A percentile compares a stretch with the other conserved stretches of the same genome.
Conservation (phyloP, 176 grass and related monocot species). For the Carex cristatella region DNA sequence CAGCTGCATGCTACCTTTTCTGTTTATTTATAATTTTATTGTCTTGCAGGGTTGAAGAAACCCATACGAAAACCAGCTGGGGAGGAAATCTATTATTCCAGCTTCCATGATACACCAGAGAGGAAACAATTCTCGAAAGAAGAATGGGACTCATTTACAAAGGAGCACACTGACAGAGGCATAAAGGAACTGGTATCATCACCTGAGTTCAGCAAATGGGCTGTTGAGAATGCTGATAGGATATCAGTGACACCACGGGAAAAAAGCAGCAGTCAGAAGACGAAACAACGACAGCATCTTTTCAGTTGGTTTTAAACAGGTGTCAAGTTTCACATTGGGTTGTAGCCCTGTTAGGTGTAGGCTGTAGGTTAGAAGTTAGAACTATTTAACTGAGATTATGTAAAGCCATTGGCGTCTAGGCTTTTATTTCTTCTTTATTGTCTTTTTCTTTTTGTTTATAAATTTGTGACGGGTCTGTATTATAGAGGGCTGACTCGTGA, state of each 20-base stretch:
- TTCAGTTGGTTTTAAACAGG: slow-evolving; percentile 47
- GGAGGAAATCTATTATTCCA: slow-evolving; percentile 61
- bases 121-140: slow-evolving; percentile 55
- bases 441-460: neutral
- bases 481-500: neutral
- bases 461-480: neutral
- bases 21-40: slow-evolving; percentile 22
- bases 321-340: neutral
- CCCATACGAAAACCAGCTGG: slow-evolving; percentile 1
- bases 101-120: slow-evolving; percentile 59
- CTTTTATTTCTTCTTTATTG: neutral
- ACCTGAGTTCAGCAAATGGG: slow-evolving; percentile 79
- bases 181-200: slow-evolving; percentile 62
- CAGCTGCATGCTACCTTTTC: neutral
- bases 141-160: slow-evolving; percentile 69
- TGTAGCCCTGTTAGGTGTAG: neutral
- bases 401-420: slow-evolving; percentile 1
- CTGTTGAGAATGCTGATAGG: slow-evolving; percentile 49
- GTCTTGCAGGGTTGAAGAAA: slow-evolving; percentile 29
- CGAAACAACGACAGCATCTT: slow-evolving; percentile 30
- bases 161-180: slow-evolving; percentile 57
- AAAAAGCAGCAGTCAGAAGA: slow-evolving; percentile 32
- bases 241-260: slow-evolving; percentile 51
- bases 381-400: slow-evolving; percentile 15
- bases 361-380: slow-evolving; percentile 10